Evolutionary conservation across 495 filamentous ascomycete species (phyloP).

Genomic region (Saxophila tyrrhenica): DNA sequence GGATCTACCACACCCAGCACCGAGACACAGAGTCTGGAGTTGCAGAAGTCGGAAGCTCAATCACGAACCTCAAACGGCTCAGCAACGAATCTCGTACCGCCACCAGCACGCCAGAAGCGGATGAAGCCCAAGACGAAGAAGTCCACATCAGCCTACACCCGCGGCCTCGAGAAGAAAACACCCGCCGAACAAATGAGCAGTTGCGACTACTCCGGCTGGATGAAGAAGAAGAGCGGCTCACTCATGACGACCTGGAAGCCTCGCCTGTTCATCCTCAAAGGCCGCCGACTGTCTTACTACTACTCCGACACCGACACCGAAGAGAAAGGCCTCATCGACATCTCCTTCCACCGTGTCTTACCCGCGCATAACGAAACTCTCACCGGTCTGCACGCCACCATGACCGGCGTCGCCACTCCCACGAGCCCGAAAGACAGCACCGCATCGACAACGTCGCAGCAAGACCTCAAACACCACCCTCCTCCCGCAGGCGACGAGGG

Average conservation of each 20-base stretch:
- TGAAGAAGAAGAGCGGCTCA: constrained; percentile 96
- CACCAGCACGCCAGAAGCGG: constrained; percentile 14
- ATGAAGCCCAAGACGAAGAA: constrained; percentile 63
- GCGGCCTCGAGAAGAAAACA: constrained; percentile 69
- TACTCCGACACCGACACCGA: constrained; percentile 85
- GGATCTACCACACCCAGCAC: constrained; percentile 66
- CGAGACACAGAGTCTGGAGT: constrained; percentile 34
- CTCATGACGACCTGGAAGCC: constrained; percentile 96
- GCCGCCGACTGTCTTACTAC: constrained; percentile 86
- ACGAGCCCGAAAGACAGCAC: constrained; percentile 57
- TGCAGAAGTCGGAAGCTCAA: constrained; percentile 19
- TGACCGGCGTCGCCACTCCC: constrained; percentile 65
- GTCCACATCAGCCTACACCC: constrained; percentile 83
- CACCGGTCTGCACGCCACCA: constrained; percentile 77
- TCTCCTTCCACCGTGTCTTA: constrained; percentile 88
- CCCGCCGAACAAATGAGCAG: constrained; percentile 75
- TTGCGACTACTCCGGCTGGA: constrained; percentile 95
- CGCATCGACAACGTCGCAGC: constrained; percentile 40
- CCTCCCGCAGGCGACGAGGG: constrained; percentile 23
- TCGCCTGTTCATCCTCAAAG: constrained; percentile 83
- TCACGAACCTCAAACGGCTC: constrained; percentile 12
- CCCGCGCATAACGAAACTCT: constrained; percentile 88
- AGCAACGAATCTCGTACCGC: constrained; percentile 7
- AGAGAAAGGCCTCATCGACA: constrained; percentile 94
- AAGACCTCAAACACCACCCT: constrained; percentile 25